Base-by-base conservation (phyloP, 371 early-diverging fungal species). In the Amoeboaphelidium occidentale region DNA sequence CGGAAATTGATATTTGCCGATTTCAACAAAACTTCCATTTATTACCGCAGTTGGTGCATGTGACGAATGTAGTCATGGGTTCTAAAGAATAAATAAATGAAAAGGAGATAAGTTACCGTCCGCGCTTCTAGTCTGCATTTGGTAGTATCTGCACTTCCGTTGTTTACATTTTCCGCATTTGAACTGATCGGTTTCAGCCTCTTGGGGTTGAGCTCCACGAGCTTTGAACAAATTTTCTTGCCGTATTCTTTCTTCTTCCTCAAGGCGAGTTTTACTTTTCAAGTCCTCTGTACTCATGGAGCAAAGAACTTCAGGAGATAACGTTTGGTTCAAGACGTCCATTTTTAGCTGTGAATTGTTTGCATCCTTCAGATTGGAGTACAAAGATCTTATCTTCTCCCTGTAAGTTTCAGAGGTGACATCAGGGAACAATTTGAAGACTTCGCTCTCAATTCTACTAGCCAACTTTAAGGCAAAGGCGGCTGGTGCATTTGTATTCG, bases 111-210 rank as follows among this genome's bases (percentile, higher is more conserved):
- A 6, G n/a, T n/a, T 32, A 10, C 6, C 99, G 76, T 98, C 99
- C 22, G 99, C 99, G 58, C 84, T 83, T 42, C 99, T 72, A 51
- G 96, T 98, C 70, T 92, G 90, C 77, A 86, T 79, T 68, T 98
- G 97, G 69, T 77, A 91, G 65, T 92, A 98, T 6, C 80, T 78
- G 53, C 81, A 79, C 57, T 77, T 85, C 46, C 91, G 73, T 43
- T 73, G 58, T 47, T 74, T 75, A 70, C 99, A 99, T 60, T 85
- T 84, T 32, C 88, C 89, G 58, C 97, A 96, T 57, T 71, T 78
- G 69, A 93, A 93, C 73, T 76, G 74, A 58, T 90, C 89, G 2
- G 94, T 96, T 60, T 78, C 85, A 4, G 90, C 87, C 55, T 77
- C 72, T 42, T 69, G 63, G 27, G 73, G 72, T 23, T 64, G 72